phyloP scores from a whole-genome alignment of 179 eudicot genomes.

The Beta corolliflora region DNA sequence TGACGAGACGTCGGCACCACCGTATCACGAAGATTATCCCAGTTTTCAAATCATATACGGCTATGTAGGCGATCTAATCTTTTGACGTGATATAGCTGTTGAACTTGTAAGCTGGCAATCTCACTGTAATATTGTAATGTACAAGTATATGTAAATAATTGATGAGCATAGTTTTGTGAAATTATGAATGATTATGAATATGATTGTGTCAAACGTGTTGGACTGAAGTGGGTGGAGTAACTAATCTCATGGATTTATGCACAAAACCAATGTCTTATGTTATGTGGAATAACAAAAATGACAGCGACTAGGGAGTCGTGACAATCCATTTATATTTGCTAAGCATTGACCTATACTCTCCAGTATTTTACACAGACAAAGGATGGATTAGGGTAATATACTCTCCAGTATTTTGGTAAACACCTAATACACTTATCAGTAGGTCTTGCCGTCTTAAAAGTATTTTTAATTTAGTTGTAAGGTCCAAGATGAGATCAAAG shows the following conservation, averaged over 20 bases:
- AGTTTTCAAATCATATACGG: not conserved
- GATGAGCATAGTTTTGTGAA: not conserved
- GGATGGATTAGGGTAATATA: no score
- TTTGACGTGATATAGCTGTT: slow-evolving; percentile 9
- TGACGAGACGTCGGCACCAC: not conserved
- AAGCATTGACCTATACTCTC: slow-evolving; percentile 2
- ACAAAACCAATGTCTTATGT: not conserved
- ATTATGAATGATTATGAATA: not conserved
- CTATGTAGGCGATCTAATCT: slow-evolving; percentile 3
- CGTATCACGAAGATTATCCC: not conserved
- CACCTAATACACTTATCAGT: no score
- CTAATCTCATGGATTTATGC: slow-evolving; percentile 9
- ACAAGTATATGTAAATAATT: not conserved
- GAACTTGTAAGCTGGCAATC: slow-evolving; percentile 1
- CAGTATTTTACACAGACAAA: no score
- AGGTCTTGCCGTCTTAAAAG: no score
- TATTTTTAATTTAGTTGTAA: no score
- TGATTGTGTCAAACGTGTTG: not conserved
- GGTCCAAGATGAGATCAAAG: no score
- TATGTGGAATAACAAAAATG: not conserved
- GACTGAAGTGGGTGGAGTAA: slow-evolving; percentile 1
- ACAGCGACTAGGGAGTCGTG: not conserved
- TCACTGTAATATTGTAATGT: slow-evolving; percentile 2
- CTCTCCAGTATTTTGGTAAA: no score
- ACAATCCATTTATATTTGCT: not conserved